Base-by-base conservation (phyloP, 768 basidiomycete species). In the Collybiopsis luxurians region DNA sequence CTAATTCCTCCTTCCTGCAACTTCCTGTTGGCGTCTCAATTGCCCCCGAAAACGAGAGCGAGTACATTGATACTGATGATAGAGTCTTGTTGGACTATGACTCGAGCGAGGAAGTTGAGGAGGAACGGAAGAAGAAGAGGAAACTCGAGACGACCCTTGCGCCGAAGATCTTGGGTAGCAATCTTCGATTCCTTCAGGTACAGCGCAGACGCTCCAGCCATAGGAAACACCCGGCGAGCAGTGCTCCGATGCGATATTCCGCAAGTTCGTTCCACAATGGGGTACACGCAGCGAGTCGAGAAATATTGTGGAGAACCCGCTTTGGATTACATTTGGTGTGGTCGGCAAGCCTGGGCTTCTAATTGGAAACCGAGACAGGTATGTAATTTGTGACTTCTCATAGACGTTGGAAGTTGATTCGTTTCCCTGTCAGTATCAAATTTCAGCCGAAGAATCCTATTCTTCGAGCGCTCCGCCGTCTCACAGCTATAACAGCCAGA, bases 21-120 rank as follows among this genome's bases (percentile, higher is more conserved):
- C 50, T 51, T 27, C 50, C 50, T 6, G 34, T n/a, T 7, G 50
- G 50, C 17, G 31, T 51, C n/a, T 51, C 50, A 9, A n/a, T 51
- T 15, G 50, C 50, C 24, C 38, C 50, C 13, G 50, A 39, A 39
- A 51, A 51, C 24, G 50, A 36, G 15, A 51, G 50, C 24, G 50
- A 51, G 24, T 51, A 39, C 23, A 2, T 39, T 31, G 50, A 51
- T 24, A 19, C 36, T 23, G 23, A 51, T 15, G 36, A 38, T 24
- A 34, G 24, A 6, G 4, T 51, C 17, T 24, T 40, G 2, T 34
- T 51, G 11, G 50, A 51, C 23, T 51, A 51, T n/a, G 50, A 51
- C n/a, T 24, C 50, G 7, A 38, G 50, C 23, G 27, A 9, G 3
- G 50, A 51, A 39, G 15, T 51, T 1, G 31, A 23, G 23, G 34